Evolutionary conservation across 192 early-diverging fungal species (phyloP), one percentile per base, ranked within the genome.

Genomic region (Coemansia sp.): DNA sequence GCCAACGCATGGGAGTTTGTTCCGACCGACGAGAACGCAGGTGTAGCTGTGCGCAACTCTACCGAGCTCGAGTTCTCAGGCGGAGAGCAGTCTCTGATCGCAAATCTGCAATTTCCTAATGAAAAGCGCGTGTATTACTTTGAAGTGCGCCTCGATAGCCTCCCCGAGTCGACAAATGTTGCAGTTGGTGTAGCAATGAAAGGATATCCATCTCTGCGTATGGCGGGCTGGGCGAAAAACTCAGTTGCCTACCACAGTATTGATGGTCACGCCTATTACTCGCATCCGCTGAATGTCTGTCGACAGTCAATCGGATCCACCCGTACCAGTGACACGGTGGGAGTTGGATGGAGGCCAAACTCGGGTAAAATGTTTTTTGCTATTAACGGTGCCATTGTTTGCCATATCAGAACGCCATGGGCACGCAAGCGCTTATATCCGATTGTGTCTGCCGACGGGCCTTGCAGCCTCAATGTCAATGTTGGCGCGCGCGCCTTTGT

Each of bases 301-400:
- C 76, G 82, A 10, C 65, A 75, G 18, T 26, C 56, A 3, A 48
- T 58, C 83, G 83, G 62, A 65, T 78, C 41, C 4, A 67, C 69
- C 24, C 71, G 69, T 78, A 59, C 83, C 85, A 71, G 88, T 34
- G 90, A 91, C 70, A 87, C 89, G 2, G 65, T 91, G 41, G 90
- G 90, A 28, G 83, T 89, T 18, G 90, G 88, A 9, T 91, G 88
- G 71, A 81, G 88, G 10, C 88, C 87, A 47, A 69, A 83, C 22
- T 85, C 85, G 49, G 90, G 90, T 41, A 88, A 86, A 26, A 68
- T 88, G 25, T 91, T 91, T 60, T 87, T 90, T 49, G 88, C 88
- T 5, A 65, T 89, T 26, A 91, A 91, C 64, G 90, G 90, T 19
- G 84, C 82, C 56, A 82, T 85, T 49, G 65, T 90, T 38, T 60